Percentiles rank a stretch among this genome's conserved stretches.
Evolutionary conservation across 441 rosid genomes (phyloP).

Genomic region (Erysimum cheiri): DNA sequence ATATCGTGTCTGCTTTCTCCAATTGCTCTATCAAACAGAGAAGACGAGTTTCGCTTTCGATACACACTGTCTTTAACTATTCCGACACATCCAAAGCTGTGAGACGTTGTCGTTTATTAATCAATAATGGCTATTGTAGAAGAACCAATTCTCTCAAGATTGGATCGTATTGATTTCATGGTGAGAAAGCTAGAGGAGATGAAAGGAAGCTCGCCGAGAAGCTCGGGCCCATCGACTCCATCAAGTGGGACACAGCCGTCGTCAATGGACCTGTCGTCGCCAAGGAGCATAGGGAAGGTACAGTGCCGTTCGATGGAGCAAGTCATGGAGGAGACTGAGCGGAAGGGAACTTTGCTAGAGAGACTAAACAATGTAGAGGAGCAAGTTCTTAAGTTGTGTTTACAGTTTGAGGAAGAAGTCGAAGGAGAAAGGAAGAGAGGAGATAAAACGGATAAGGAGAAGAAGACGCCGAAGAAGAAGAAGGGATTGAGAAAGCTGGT

Average conservation of each 20-base stretch:
- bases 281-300: slow-evolving; percentile 34
- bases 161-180: slow-evolving; percentile 46
- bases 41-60: slow-evolving; percentile 21
- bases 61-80: not conserved
- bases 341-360: slow-evolving; percentile 42
- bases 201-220: slow-evolving; percentile 45
- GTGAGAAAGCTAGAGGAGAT: slow-evolving; percentile 44
- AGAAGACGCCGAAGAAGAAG: slow-evolving; percentile 36
- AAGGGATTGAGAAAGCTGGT: slow-evolving; percentile 41
- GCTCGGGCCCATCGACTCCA: slow-evolving; percentile 46
- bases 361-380: slow-evolving; percentile 44
- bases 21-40: slow-evolving; percentile 14
- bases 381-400: slow-evolving; percentile 44
- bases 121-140: slow-evolving; percentile 35
- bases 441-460: not conserved
- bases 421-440: slow-evolving; percentile 36
- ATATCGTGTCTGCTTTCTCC: slow-evolving; percentile 29
- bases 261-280: slow-evolving; percentile 37
- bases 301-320: slow-evolving; percentile 43
- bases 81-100: slow-evolving; percentile 27
- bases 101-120: not conserved
- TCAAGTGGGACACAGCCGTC: slow-evolving; percentile 44
- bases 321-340: slow-evolving; percentile 38
- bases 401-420: slow-evolving; percentile 36
- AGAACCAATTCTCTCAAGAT: slow-evolving; percentile 45